Evolutionary conservation across 805 yeast genomes (phyloP).

Genomic region (Nakazawaea ishiwadae): DNA sequence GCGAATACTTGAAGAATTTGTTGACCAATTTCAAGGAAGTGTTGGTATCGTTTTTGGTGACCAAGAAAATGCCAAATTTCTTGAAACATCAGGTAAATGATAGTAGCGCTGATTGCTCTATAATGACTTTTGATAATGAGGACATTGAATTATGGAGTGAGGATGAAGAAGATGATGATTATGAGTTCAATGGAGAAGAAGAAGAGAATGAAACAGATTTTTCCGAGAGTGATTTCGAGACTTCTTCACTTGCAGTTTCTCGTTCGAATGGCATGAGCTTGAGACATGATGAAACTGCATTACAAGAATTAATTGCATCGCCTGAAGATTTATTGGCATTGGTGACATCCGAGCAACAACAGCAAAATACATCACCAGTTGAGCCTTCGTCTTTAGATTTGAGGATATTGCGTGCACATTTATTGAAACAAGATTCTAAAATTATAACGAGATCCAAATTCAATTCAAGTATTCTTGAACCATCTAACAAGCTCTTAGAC

Average conservation of each 20-base stretch:
- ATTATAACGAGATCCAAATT: conserved; percentile 26
- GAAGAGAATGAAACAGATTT: too few species aligned
- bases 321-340: conserved; percentile 13
- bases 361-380: background rate
- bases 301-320: conserved; percentile 13
- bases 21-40: conserved; percentile 8
- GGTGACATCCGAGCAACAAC: conserved; percentile 1
- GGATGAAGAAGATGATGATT: conserved; percentile 8
- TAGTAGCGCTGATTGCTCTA: too few species aligned
- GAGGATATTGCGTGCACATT: conserved; percentile 14
- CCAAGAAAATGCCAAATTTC: conserved; percentile 1
- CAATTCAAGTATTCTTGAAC: conserved; percentile 18
- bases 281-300: too few species aligned
- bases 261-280: too few species aligned
- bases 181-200: background rate
- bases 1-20: conserved; percentile 10
- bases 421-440: background rate
- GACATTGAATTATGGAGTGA: conserved; percentile 21
- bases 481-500: conserved; percentile 20
- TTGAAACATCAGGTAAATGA: conserved; percentile 1
- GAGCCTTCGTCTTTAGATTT: conserved; percentile 7
- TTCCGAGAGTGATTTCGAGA: background rate
- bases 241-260: too few species aligned
- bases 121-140: background rate
- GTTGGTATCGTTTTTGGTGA: conserved; percentile 7